Percentiles rank a stretch among this genome's conserved stretches.
Conservation (phyloP, 2,329 filamentous ascomycete genomes). For the Pseudodiploospora longispora region DNA sequence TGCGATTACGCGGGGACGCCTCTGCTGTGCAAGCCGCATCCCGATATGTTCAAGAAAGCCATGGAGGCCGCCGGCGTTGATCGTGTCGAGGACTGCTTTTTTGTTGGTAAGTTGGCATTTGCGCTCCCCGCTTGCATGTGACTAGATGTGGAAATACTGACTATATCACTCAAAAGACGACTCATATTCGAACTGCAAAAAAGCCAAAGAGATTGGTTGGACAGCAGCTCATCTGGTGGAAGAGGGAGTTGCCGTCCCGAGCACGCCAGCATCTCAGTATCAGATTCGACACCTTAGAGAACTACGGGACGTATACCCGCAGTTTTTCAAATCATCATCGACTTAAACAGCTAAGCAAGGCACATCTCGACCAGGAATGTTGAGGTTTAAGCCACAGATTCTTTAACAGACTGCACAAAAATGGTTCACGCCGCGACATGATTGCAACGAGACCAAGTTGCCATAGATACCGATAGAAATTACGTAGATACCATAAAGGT, state of each 20-base stretch:
- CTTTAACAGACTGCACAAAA: too few relatives aligned
- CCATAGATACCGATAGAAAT: too few relatives aligned
- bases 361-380: too few relatives aligned
- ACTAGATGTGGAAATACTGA: not conserved
- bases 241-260: constrained; percentile 56
- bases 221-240: constrained; percentile 80
- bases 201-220: constrained; percentile 77
- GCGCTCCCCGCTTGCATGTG: not conserved
- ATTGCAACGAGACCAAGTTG: too few relatives aligned
- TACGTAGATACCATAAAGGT: too few relatives aligned
- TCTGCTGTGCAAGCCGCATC: constrained; percentile 80
- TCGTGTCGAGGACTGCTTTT: constrained; percentile 69
- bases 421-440: too few relatives aligned
- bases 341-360: not conserved
- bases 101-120: constrained; percentile 61
- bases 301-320: constrained; percentile 66
- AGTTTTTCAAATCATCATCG: constrained; percentile 63
- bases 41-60: constrained; percentile 77
- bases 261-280: constrained; percentile 58
- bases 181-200: constrained; percentile 71
- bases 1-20: constrained; percentile 74
- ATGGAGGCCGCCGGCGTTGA: constrained; percentile 75
- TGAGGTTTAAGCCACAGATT: too few relatives aligned
- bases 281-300: constrained; percentile 72
- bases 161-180: constrained; percentile 54